Percentiles rank a stretch among this genome's conserved stretches.
phyloP scores from a whole-genome alignment of 2,329 filamentous ascomycete species.

The Thielaviopsis punctulata region DNA sequence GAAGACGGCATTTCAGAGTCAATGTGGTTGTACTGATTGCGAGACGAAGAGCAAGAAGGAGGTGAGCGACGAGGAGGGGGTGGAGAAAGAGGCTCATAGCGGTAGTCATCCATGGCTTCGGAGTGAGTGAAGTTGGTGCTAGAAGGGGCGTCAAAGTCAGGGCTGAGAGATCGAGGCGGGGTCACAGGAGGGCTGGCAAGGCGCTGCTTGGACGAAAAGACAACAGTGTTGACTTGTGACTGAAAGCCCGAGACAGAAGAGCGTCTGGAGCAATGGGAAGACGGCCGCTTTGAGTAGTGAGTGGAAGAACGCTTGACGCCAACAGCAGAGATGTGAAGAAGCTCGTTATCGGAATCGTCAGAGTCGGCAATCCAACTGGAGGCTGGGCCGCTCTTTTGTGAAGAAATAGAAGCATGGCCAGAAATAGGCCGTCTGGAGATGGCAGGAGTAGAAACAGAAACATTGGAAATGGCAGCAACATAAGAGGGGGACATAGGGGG shows the following conservation, averaged over 20 bases:
- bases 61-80: conserved; percentile 1
- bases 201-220: conserved; percentile 4
- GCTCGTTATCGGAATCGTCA: conserved; percentile 19
- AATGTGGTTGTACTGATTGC: background rate
- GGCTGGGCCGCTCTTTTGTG: conserved; percentile 13
- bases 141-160: background rate
- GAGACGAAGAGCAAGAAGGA: background rate
- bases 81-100: conserved; percentile 8
- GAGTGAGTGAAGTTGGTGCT: background rate
- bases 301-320: background rate
- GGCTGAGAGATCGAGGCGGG: conserved; percentile 4
- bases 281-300: background rate
- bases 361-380: conserved; percentile 24
- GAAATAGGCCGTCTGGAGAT: background rate
- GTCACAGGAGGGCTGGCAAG: conserved; percentile 7
- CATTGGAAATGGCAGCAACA: background rate
- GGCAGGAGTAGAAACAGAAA: background rate
- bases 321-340: background rate
- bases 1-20: background rate
- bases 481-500: background rate
- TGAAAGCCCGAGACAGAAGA: background rate
- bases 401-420: conserved; percentile 3
- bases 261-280: background rate
- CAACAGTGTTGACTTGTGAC: background rate
- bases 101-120: background rate